Evolutionary conservation across 306 rosid genomes (phyloP).

Genomic region (Cucurbita ficifolia): DNA sequence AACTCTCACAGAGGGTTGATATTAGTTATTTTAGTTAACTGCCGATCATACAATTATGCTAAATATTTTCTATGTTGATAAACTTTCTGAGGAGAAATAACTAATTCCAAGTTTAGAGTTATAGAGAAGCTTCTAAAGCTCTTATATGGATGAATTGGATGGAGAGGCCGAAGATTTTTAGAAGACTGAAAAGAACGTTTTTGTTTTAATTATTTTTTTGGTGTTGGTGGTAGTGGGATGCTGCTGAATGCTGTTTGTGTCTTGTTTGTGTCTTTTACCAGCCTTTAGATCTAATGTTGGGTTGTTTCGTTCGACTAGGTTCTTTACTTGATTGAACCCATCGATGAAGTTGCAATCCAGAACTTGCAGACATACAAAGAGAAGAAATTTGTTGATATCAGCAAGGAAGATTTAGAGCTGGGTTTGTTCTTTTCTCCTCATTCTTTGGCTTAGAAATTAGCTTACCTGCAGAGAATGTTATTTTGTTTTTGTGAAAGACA

Average conservation of each 20-base stretch:
- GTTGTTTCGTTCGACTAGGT: conserved; percentile 31
- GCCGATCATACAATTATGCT: background rate
- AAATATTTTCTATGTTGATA: background rate
- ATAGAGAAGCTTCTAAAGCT: background rate
- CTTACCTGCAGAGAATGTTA: background rate
- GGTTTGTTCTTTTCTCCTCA: conserved; percentile 30
- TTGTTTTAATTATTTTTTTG: background rate
- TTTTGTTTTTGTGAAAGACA: background rate
- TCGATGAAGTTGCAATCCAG: conserved; percentile 97
- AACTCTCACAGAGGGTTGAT: background rate
- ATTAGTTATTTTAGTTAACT: background rate
- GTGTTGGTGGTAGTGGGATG: background rate
- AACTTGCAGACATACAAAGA: conserved; percentile 90
- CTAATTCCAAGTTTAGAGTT: background rate
- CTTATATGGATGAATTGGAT: background rate
- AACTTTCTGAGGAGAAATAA: background rate
- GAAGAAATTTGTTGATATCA: conserved; percentile 91
- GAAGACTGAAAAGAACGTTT: background rate
- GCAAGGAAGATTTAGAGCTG: conserved; percentile 95
- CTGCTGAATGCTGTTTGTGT: background rate
- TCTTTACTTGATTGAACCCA: conserved; percentile 81
- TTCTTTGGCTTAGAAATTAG: background rate
- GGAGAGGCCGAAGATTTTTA: background rate
- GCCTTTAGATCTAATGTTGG: conserved; percentile 6
- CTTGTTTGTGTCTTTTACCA: background rate